These are phyloP conservation scores for Lumnitzera racemosa DNA, from an alignment of 345 rosid genomes.

Conservation along the genomic window DNA sequence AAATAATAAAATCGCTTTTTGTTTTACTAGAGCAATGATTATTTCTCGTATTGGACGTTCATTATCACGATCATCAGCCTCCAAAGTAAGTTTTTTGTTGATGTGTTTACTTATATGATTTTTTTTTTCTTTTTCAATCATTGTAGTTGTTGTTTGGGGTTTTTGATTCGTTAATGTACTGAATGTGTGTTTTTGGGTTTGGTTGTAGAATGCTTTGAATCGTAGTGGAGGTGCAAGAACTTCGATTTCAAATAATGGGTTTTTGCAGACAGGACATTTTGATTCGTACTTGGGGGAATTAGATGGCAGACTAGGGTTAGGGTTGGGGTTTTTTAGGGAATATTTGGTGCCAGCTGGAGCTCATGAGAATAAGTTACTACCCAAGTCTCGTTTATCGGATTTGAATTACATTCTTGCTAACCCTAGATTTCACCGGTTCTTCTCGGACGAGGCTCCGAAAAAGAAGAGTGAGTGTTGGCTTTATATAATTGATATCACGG, in stretches of 20 bases:
- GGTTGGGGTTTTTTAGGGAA: conserved; percentile 49
- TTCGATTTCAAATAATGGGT: conserved; percentile 16
- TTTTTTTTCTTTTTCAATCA: not conserved
- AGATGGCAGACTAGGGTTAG: conserved; percentile 37
- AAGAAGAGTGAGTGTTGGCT: conserved; percentile 45
- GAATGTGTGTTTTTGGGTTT: not conserved
- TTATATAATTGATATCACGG: not conserved
- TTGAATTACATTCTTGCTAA: conserved; percentile 52
- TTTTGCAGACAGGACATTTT: conserved; percentile 9
- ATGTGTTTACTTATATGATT: not conserved
- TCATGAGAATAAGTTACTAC: conserved; percentile 15
- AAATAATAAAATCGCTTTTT: too few species aligned
- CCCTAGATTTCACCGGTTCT: conserved; percentile 56
- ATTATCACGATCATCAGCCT: conserved; percentile 43
- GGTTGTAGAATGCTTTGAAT: conserved; percentile 22
- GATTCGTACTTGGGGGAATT: conserved; percentile 17
- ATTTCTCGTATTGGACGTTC: conserved; percentile 53
- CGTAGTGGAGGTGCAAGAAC: conserved; percentile 26
- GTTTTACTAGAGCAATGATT: conserved; percentile 30
- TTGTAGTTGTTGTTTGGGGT: not conserved
- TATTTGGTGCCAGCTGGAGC: conserved; percentile 46
- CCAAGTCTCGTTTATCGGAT: conserved; percentile 25
- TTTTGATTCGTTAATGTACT: not conserved
- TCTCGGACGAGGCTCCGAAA: conserved; percentile 65
- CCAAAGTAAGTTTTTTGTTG: conserved; percentile 25